Evolutionary conservation across 331 rosid species (phyloP), one percentile per base, ranked within the genome.

Genomic region (Saraca asoca): DNA sequence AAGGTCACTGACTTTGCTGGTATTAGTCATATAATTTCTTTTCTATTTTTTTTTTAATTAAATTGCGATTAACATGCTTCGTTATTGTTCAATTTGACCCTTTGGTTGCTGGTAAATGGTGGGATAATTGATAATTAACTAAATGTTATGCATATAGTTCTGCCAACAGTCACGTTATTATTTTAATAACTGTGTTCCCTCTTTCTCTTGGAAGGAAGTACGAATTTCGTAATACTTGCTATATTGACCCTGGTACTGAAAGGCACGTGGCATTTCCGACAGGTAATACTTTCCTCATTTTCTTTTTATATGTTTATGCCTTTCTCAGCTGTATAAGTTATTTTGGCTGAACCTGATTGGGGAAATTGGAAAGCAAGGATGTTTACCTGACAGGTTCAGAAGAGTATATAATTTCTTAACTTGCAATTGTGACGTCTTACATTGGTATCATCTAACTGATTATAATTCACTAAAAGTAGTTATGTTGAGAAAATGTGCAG

Each of bases 1-100:
- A 94, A 90, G 75, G 79, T 94, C 81, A 94, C 99, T 66, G 99
- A 94, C 81, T 90, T 90, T 60, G 99, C 97, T 0, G 99, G 97
- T 93, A 85, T 38, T 57, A 24, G 31, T 24, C 3, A 12, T 37
- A 35, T 16, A 7, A 15, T 11, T 51, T 42, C 35, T 41, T 52
- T 51, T 33, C 31, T 41, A 39, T n/a, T 1, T 7, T 18, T 51
- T 11, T 8, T 35, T 16, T 67, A 49, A 24, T 24, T 17, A 13
- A 1, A 9, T 6, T 53, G 15, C 19, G 11, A 18, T 31, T 52
- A 14, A 18, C 24, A 59, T 62, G 19, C 41, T 66, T 46, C 38
- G 19, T 44, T 51, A 45, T 17, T 10, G 16, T 71, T 57, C 24
- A 9, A 11, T 35, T 54, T 51, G 17, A 12, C 5, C 44, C 65